Base-by-base conservation (phyloP, 805 yeast species). In the Candida glaebosa region DNA sequence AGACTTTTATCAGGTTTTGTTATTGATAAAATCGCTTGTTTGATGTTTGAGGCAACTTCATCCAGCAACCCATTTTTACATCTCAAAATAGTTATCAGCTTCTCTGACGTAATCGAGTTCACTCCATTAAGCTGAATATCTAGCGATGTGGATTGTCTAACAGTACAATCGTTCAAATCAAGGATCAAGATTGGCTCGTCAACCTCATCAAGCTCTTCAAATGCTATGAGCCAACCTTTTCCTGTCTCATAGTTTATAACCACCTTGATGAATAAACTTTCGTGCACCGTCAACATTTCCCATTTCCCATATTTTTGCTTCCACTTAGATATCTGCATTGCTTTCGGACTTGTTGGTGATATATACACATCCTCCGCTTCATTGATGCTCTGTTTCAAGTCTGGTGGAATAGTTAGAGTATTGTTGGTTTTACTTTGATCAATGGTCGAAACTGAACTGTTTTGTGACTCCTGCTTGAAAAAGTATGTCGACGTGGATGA, bases 321-420 rank as follows among this genome's bases (percentile, higher is more conserved):
- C 75, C 75, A 69, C 44, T 60, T 64, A 12, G 74, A 69, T 8
- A 69, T 58, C 37, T 65, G 68, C 54, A 69, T 51, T 4, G 66
- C 49, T 44, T 64, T 61, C 5, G 72, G 62, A 2, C 62, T 19
- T 1, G 63, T 43, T 12, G 64, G 61, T 3, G 69, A 54, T 9
- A 69, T 60, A 49, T 54, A 69, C 48, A 61, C 63, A 41, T 69
- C 75, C 20, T 63, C 49, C 6, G 73, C 49, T 14, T 53, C 54
- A 45, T 69, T 69, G 46, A 69, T 67, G 8, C 50, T 34, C 39
- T 62, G 61, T 47, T 69, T 69, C 46, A 69, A 56, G 1, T 56
- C 53, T 19, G 57, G 58, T 1, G 74, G 71, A 33, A 69, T 64
- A n/a, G n/a, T 17, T 38, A 67, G 50, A 1, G 39, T 48, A 10